phyloP scores from a whole-genome alignment of 1,284 basidiomycete genomes.

The Boletellus deceptivus region DNA sequence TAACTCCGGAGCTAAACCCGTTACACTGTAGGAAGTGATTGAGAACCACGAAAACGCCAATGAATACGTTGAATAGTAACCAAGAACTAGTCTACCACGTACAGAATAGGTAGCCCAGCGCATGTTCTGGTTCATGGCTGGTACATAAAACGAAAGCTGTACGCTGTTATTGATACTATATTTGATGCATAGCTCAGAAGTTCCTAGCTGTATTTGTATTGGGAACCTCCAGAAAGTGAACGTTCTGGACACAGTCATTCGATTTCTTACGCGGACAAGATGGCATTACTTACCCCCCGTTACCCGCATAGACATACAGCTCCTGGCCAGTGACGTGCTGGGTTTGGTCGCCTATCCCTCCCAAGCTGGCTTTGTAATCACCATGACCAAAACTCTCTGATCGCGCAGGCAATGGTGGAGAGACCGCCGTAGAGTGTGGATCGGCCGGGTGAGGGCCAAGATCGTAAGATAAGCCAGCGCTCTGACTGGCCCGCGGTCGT shows the following conservation, averaged over 20 bases:
- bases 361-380: constrained; percentile 20
- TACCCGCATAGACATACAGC: constrained; percentile 77
- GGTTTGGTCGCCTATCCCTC: constrained; percentile 23
- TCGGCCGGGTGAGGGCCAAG: constrained; percentile 72
- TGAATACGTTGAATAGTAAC: background rate
- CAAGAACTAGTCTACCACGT: constrained; percentile 39
- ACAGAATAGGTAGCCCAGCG: constrained; percentile 88
- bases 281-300: constrained; percentile 50
- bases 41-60: background rate
- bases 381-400: constrained; percentile 10
- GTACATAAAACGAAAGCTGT: constrained; percentile 80
- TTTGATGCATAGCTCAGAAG: constrained; percentile 72
- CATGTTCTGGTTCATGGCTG: constrained; percentile 83
- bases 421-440: constrained; percentile 47
- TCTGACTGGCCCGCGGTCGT: constrained; percentile 15
- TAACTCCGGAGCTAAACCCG: constrained; percentile 78
- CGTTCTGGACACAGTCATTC: constrained; percentile 44
- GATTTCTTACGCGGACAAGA: background rate
- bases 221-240: constrained; percentile 96
- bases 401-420: constrained; percentile 13
- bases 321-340: constrained; percentile 64
- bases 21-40: constrained; percentile 56
- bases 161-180: constrained; percentile 83
- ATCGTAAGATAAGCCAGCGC: constrained; percentile 43
- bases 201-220: constrained; percentile 76